Percentiles rank a stretch among this genome's conserved stretches.
These are phyloP conservation scores for Fusarium anthophilum DNA, from an alignment of 2,329 filamentous ascomycete genomes.

Conservation along the genomic window DNA sequence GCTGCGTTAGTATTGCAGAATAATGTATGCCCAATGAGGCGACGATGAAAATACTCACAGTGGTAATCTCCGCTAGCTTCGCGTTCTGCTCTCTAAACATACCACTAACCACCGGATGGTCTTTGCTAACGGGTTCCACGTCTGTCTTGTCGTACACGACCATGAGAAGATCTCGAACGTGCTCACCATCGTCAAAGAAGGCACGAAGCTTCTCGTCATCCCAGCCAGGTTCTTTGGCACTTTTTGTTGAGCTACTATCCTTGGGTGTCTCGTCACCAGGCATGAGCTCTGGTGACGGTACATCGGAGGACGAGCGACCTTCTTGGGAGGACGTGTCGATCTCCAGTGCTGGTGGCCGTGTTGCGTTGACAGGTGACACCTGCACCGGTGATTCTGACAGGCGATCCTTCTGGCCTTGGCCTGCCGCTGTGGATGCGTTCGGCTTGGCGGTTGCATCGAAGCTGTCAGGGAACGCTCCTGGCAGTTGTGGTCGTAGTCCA, in stretches of 20 bases:
- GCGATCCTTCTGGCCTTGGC: slow-evolving; percentile 52
- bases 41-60: slow-evolving; percentile 56
- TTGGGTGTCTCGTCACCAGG: slow-evolving; percentile 55
- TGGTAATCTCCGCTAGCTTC: slow-evolving; percentile 86
- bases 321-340: slow-evolving; percentile 78
- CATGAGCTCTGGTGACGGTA: slow-evolving; percentile 70
- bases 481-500: slow-evolving; percentile 47
- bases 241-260: slow-evolving; percentile 50
- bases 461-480: slow-evolving; percentile 55
- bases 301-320: slow-evolving; percentile 69
- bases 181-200: slow-evolving; percentile 89
- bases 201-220: slow-evolving; percentile 85
- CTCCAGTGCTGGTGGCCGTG: slow-evolving; percentile 72
- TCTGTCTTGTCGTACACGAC: slow-evolving; percentile 94
- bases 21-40: neutral
- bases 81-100: slow-evolving; percentile 90
- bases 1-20: slow-evolving; percentile 24
- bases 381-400: slow-evolving; percentile 75
- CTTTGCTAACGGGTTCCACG: slow-evolving; percentile 78
- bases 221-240: slow-evolving; percentile 68
- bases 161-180: slow-evolving; percentile 88
- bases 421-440: slow-evolving; percentile 46
- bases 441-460: slow-evolving; percentile 47
- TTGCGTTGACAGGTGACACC: slow-evolving; percentile 53
- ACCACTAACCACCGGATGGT: slow-evolving; percentile 83